Base-by-base conservation (phyloP, 495 filamentous ascomycete species). In the Pyronema domesticum region DNA sequence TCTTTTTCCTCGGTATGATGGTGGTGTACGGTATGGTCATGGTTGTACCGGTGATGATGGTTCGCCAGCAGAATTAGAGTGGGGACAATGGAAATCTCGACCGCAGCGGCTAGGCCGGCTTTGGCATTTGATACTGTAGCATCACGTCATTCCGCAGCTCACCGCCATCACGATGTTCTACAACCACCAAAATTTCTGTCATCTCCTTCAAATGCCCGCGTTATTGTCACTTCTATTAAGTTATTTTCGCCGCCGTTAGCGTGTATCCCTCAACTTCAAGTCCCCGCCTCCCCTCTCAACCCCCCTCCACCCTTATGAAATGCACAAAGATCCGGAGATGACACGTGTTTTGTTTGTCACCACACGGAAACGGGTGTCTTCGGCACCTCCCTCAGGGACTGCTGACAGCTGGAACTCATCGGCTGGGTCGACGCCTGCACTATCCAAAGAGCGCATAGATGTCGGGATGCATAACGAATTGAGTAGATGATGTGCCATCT, bases 271-370 rank as follows among this genome's bases (percentile, higher is more conserved):
- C 47, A 50, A 10, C 19, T 6, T 50, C 47, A 34, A 13, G 30
- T 30, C 23, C 23, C 23, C 23, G 23, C 23, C 23, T n/a, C n/a
- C n/a, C n/a, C n/a, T n/a, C n/a, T n/a, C n/a, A n/a, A n/a, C 23
- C 23, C 23, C 23, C 23, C 23, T 30, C 23, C 23, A 30, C 5
- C 23, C 23, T 30, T 30, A 30, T 30, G 1, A 30, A 30, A 30
- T 30, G 23, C 23, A 30, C 23, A 30, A 30, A 36, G 19, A 34
- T 50, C 47, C 18, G 47, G 30, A 15, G 13, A 36, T 50, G 47
- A 50, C 47, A 50, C 47, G 47, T 50, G 47, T 50, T 50, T 50
- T 50, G 47, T 50, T 50, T 50, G 34, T 10, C 47, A 50, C 47
- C 47, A 50, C 19, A 17, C 39, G 6, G 39, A 17, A 23, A 9